Evolutionary conservation across 495 filamentous ascomycete genomes (phyloP).

Genomic region (Cudoniella acicularis): DNA sequence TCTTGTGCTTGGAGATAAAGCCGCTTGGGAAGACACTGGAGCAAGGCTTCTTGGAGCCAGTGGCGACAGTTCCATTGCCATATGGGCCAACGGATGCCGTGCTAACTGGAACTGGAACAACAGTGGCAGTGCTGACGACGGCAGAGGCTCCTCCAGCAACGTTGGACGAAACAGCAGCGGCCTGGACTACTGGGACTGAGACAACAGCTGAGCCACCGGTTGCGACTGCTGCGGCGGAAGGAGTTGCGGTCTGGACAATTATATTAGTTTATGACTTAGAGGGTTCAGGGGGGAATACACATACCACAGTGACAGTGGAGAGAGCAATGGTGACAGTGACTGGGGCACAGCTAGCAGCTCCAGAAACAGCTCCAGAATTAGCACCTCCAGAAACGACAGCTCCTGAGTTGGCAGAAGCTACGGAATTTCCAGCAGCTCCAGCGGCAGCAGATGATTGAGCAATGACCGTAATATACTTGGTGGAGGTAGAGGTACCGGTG

Average conservation of each 20-base stretch:
- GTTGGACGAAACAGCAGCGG: constrained; percentile 6
- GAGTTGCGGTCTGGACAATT: constrained; percentile 20
- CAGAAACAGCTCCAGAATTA: constrained; percentile 7
- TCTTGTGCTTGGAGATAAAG: constrained; percentile 34
- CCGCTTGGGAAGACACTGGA: constrained; percentile 32
- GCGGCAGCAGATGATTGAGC: constrained; percentile 6
- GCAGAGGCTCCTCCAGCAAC: constrained; percentile 6
- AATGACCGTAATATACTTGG: constrained; percentile 24
- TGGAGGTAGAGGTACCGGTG: constrained; percentile 23
- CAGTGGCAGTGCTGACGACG: constrained; percentile 21
- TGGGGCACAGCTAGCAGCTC: constrained; percentile 13
- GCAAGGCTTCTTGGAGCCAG: constrained; percentile 19
- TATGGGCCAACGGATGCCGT: constrained; percentile 29
- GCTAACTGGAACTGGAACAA: constrained; percentile 24
- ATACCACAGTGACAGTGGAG: constrained; percentile 41
- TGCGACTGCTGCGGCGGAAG: constrained; percentile 10
- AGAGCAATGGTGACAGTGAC: constrained; percentile 32
- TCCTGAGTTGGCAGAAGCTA: constrained; percentile 8
- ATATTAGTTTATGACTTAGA: constrained; percentile 10
- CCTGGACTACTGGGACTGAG: not conserved
- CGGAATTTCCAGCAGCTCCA: constrained; percentile 1
- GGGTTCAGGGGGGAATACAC: constrained; percentile 18
- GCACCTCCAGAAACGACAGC: constrained; percentile 22
- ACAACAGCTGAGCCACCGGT: constrained; percentile 1
- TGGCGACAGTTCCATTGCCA: constrained; percentile 36